phyloP scores from a whole-genome alignment of 208 protist species.

The Herpetomonas samuelpessoai region DNA sequence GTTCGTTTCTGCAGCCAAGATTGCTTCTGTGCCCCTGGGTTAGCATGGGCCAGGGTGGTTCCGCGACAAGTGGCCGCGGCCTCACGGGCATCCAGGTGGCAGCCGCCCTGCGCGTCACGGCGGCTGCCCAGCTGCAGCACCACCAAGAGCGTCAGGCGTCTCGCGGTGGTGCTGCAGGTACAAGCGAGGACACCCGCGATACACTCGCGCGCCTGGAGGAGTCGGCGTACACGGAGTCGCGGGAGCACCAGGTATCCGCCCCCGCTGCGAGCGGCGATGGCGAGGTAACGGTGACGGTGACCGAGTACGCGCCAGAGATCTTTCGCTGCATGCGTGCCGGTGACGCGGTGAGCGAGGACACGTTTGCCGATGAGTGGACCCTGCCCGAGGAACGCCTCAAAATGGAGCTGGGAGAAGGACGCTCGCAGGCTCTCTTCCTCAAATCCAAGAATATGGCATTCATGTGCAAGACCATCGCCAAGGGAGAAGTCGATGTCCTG shows the following conservation, averaged over 20 bases:
- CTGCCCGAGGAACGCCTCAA: constrained; percentile 49
- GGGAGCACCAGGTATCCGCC: constrained; percentile 20
- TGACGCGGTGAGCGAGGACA: constrained; percentile 38
- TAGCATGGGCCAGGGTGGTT: constrained; percentile 21
- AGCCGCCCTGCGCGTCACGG: constrained; percentile 32
- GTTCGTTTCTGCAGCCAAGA: too few species aligned
- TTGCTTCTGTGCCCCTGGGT: too few species aligned
- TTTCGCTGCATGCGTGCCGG: constrained; percentile 62
- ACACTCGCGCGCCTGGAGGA: constrained; percentile 6
- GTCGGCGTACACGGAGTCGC: constrained; percentile 24
- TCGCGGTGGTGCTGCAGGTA: background rate
- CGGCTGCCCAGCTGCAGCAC: constrained; percentile 18
- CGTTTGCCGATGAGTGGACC: constrained; percentile 71
- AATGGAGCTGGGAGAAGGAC: constrained; percentile 71
- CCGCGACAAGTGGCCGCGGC: constrained; percentile 70
- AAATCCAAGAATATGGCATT: constrained; percentile 73
- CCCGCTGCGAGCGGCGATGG: constrained; percentile 10
- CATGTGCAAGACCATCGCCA: constrained; percentile 83
- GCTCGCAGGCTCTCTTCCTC: constrained; percentile 82
- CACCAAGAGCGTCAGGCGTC: background rate
- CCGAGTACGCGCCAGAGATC: constrained; percentile 70
- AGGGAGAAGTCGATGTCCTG: constrained; percentile 63
- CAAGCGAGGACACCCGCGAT: background rate
- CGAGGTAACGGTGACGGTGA: constrained; percentile 38
- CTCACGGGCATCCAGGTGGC: constrained; percentile 67